These are phyloP conservation scores for Saccharomyces hybrid DNA, from an alignment of 1,139 yeast genomes.

Conservation along the genomic window DNA sequence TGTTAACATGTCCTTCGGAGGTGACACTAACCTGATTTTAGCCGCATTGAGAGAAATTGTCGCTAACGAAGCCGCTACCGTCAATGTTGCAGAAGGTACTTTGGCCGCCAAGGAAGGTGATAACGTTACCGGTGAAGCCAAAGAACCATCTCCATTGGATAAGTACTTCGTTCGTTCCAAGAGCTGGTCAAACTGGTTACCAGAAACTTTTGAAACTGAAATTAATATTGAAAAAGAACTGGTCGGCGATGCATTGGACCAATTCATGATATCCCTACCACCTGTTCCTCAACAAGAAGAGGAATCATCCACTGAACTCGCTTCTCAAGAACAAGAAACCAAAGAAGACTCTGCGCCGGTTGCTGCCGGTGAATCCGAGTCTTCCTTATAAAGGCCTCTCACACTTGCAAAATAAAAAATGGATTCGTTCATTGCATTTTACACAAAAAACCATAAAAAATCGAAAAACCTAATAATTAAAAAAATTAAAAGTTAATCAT, in stretches of 20 bases:
- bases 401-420: background rate
- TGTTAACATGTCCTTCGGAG: constrained; percentile 31
- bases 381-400: background rate
- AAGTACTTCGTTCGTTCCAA: constrained; percentile 27
- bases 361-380: constrained; percentile 3
- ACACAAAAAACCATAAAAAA: background rate
- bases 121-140: constrained; percentile 7
- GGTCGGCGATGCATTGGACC: constrained; percentile 20
- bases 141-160: constrained; percentile 12
- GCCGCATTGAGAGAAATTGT: constrained; percentile 33
- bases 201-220: constrained; percentile 13
- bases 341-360: constrained; percentile 3
- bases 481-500: background rate
- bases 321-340: background rate
- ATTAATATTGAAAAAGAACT: constrained; percentile 23
- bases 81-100: constrained; percentile 25
- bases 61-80: constrained; percentile 25
- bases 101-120: constrained; percentile 4
- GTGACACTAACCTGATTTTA: constrained; percentile 28
- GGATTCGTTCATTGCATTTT: constrained; percentile 1
- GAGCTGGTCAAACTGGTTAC: constrained; percentile 22
- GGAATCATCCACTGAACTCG: background rate
- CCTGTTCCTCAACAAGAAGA: constrained; percentile 7
- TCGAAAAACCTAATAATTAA: background rate
- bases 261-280: constrained; percentile 16